Percentiles rank a stretch among this genome's conserved stretches.
These are phyloP conservation scores for Magnusiomyces sp. DNA, from an alignment of 1,139 yeast species.

Conservation along the genomic window DNA sequence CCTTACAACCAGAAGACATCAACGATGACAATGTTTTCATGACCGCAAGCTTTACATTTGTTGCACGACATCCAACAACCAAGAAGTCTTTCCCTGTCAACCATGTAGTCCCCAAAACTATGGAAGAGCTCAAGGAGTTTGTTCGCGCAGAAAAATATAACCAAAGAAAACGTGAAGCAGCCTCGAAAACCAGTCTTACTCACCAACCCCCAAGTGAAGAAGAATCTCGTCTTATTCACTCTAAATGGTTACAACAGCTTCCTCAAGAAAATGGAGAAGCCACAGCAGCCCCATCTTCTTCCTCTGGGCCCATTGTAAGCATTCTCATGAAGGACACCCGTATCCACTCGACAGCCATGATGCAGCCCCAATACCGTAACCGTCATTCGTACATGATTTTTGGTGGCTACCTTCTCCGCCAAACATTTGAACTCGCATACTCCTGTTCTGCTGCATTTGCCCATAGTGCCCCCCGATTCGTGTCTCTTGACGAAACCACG, in stretches of 20 bases:
- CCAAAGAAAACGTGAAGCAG: slow-evolving; percentile 71
- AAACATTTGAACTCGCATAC: slow-evolving; percentile 86
- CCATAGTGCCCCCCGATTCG: slow-evolving; percentile 75
- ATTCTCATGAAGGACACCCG: slow-evolving; percentile 56
- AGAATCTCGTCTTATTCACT: slow-evolving; percentile 68
- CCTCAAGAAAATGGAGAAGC: slow-evolving; percentile 34
- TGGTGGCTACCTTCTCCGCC: slow-evolving; percentile 87
- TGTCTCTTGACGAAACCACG: slow-evolving; percentile 82
- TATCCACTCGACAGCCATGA: slow-evolving; percentile 67
- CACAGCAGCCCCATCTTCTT: slow-evolving; percentile 23
- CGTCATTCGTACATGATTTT: slow-evolving; percentile 90
- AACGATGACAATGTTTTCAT: slow-evolving; percentile 51
- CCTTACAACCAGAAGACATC: slow-evolving; percentile 34
- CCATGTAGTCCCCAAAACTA: slow-evolving; percentile 63
- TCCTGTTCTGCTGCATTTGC: slow-evolving; percentile 87
- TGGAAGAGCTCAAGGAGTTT: slow-evolving; percentile 72
- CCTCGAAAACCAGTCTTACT: slow-evolving; percentile 49
- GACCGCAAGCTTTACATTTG: slow-evolving; percentile 89
- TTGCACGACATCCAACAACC: slow-evolving; percentile 86
- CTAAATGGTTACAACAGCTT: slow-evolving; percentile 45
- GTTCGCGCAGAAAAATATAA: slow-evolving; percentile 85
- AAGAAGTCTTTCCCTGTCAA: slow-evolving; percentile 82
- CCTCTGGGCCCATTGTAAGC: slow-evolving; percentile 31
- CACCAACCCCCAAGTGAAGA: slow-evolving; percentile 53
- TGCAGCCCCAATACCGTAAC: slow-evolving; percentile 95